Evolutionary conservation across 208 protist genomes (phyloP).

Genomic region (Jaenimonas drosophilae): DNA sequence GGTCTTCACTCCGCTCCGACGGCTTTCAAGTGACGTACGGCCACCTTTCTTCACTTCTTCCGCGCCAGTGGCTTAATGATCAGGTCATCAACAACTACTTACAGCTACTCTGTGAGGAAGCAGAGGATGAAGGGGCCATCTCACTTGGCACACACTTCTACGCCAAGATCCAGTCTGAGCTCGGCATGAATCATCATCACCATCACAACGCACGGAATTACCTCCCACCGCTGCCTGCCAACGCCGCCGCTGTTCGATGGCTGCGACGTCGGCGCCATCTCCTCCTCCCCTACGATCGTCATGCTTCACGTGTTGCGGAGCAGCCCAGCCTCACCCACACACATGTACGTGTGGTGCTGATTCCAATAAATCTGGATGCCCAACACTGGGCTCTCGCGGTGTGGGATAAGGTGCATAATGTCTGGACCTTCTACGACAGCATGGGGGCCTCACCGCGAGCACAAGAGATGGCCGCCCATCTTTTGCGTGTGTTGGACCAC

Average conservation of each 20-base stretch:
- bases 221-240: not conserved
- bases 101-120: constrained; percentile 40
- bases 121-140: constrained; percentile 8
- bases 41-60: constrained; percentile 42
- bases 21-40: constrained; percentile 40
- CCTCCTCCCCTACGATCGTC: constrained; percentile 22
- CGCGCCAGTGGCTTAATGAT: constrained; percentile 61
- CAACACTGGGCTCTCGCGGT: constrained; percentile 76
- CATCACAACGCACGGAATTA: not conserved
- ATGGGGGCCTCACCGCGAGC: constrained; percentile 15
- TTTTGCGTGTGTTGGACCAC: constrained; percentile 7
- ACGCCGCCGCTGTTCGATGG: constrained; percentile 24
- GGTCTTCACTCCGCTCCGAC: constrained; percentile 14
- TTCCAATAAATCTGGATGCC: constrained; percentile 60
- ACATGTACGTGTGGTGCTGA: constrained; percentile 37
- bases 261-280: constrained; percentile 51
- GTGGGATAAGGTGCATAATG: constrained; percentile 18
- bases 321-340: constrained; percentile 4
- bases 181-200: constrained; percentile 2
- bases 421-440: constrained; percentile 66
- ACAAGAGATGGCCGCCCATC: not conserved
- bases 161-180: constrained; percentile 50
- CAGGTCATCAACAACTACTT: constrained; percentile 82
- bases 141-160: constrained; percentile 77
- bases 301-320: not conserved